Base-by-base conservation (phyloP, 768 basidiomycete species). In the Suillus fuscotomentosus region DNA sequence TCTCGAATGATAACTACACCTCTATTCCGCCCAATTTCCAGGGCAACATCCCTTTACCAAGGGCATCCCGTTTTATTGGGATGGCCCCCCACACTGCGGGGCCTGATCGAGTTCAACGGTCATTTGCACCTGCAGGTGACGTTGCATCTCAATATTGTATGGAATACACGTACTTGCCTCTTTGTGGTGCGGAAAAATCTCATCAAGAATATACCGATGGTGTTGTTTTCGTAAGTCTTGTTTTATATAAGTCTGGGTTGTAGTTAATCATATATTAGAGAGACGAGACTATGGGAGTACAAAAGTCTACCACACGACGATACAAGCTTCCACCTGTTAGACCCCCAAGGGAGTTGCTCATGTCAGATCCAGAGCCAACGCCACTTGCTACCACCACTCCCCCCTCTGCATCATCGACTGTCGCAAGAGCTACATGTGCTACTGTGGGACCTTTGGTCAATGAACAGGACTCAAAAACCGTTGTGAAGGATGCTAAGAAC, bases 401-500 rank as follows among this genome's bases (percentile, higher is more conserved):
- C 1, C 7, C 20, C 9, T 47, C 47, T 47, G 5, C n/a, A n/a
- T 45, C 45, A 5, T 7, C 45, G 2, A 3, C 1, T n/a, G 20
- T n/a, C 3, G n/a, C 10, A 17, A n/a, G 43, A 43, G 43, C 7
- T 43, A 36, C 9, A 7, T 2, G 0, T 47, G 45, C 9, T 3
- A 4, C n/a, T n/a, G 5, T 4, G 1, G 3, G 0, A n/a, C 45
- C 45, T n/a, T 20, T 47, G n/a, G 3, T 47, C 10, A 5, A 13
- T n/a, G 10, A 22, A 47, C 5, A 0, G 0, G 2, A 22, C 2
- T 3, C 3, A n/a, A 22, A 47, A 47, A 22, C 10, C 2, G 1
- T 47, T n/a, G 10, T 47, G 4, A 47, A 47, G n/a, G 47, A 22
- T 11, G 47, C n/a, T 1, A 47, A 22, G 47, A 10, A 47, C 10